Base-by-base conservation (phyloP, 2,329 filamentous ascomycete species). In the Coccinonectria pachysandricola region DNA sequence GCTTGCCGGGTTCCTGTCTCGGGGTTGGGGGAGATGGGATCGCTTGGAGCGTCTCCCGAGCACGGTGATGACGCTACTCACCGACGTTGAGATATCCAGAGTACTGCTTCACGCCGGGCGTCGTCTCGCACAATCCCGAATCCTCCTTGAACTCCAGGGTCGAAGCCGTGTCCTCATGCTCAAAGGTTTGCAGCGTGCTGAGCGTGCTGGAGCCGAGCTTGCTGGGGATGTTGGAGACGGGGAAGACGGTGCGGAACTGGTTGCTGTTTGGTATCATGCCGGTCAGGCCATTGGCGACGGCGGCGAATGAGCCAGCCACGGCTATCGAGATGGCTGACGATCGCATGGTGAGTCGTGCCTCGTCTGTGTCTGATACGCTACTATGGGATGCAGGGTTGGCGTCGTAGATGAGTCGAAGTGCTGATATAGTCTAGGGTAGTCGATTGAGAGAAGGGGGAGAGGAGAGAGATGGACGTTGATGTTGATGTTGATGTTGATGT, bases 41-140 rank as follows among this genome's bases (percentile, higher is more conserved):
- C n/a, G n/a, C n/a, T n/a, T n/a, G n/a, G n/a, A n/a, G n/a, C n/a
- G n/a, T n/a, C n/a, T n/a, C n/a, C n/a, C n/a, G n/a, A n/a, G n/a
- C n/a, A n/a, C n/a, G n/a, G n/a, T n/a, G n/a, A n/a, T n/a, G n/a
- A n/a, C n/a, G n/a, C n/a, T n/a, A 48, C 53, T 2, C 68, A 49
- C 12, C 71, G 62, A 27, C 78, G 48, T 34, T 61, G 60, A 81
- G 66, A 53, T 79, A 76, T 36, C 76, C 76, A 7, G 71, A 64
- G 49, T 74, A 79, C 53, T 54, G 76, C 68, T 54, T 79, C 66
- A 58, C 74, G 58, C 56, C 78, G 57, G 27, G 62, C 49, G 38
- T 64, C 26, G 53, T 76, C 72, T 43, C 68, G 57, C 38, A 77
- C 68, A 48, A 60, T 50, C 55, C 75, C 12, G 43, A 46, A 19